These are phyloP conservation scores for Cutaneotrichosporon dermatis DNA, from an alignment of 1,284 basidiomycete species.

Conservation along the genomic window DNA sequence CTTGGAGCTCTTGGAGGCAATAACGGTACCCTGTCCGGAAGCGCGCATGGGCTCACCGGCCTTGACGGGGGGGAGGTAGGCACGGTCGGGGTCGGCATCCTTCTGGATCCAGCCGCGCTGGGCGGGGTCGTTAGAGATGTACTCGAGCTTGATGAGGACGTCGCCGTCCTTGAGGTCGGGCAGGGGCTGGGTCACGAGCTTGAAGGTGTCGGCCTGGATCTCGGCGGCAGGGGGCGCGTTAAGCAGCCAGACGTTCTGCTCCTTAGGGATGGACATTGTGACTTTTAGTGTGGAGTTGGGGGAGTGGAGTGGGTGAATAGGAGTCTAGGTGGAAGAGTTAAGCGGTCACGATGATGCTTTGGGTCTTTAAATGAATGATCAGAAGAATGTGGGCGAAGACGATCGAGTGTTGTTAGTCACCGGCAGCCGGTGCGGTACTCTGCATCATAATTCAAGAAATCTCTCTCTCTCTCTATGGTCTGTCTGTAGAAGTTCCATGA, in stretches of 20 bases:
- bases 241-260: slow-evolving; percentile 29
- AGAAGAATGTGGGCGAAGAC: too few relatives aligned
- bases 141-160: slow-evolving; percentile 30
- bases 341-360: too few relatives aligned
- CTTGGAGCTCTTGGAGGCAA: slow-evolving; percentile 26
- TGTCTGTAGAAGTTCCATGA: too few relatives aligned
- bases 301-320: too few relatives aligned
- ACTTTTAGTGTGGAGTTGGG: too few relatives aligned
- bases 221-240: slow-evolving; percentile 26
- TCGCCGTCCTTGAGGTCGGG: slow-evolving; percentile 32
- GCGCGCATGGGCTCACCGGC: slow-evolving; percentile 31
- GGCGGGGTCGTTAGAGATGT: slow-evolving; percentile 40
- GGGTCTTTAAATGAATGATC: too few relatives aligned
- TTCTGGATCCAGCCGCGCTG: slow-evolving; percentile 37
- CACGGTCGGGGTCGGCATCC: slow-evolving; percentile 24
- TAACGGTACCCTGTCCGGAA: slow-evolving; percentile 26
- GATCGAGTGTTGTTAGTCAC: too few relatives aligned
- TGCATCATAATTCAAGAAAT: too few relatives aligned
- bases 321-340: too few relatives aligned
- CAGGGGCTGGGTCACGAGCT: slow-evolving; percentile 20
- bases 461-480: too few relatives aligned
- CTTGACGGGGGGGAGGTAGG: slow-evolving; percentile 26
- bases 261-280: slow-evolving; percentile 17
- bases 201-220: slow-evolving; percentile 29
- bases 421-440: too few relatives aligned